phyloP scores from a whole-genome alignment of 2,329 filamentous ascomycete genomes.

The Clonostachys byssicola region DNA sequence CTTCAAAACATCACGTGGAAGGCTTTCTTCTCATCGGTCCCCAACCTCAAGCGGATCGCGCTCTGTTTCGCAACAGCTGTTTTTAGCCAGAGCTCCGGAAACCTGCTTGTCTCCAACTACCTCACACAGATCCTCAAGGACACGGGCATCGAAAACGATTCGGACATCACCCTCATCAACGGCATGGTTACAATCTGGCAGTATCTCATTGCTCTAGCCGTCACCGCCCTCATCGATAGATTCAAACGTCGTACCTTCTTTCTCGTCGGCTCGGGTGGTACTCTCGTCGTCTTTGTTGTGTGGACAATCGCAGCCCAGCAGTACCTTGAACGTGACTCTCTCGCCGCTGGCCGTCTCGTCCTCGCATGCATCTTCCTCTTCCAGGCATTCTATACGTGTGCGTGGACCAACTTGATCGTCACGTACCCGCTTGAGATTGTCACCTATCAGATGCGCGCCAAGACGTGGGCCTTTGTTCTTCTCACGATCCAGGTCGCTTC shows the following conservation, averaged over 20 bases:
- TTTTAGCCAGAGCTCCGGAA: slow-evolving; percentile 34
- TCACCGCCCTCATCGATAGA: slow-evolving; percentile 26
- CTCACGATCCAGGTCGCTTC: slow-evolving; percentile 29
- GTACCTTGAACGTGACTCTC: slow-evolving; percentile 23
- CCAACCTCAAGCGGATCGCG: slow-evolving; percentile 32
- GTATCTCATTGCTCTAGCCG: slow-evolving; percentile 30
- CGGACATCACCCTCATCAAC: slow-evolving; percentile 34
- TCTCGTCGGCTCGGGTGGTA: slow-evolving; percentile 27
- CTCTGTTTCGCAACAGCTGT: slow-evolving; percentile 32
- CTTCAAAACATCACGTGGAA: slow-evolving; percentile 36
- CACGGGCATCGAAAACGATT: slow-evolving; percentile 26
- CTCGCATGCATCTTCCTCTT: slow-evolving; percentile 37
- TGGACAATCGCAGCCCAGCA: slow-evolving; percentile 32
- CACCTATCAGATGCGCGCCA: slow-evolving; percentile 34
- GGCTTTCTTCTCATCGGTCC: slow-evolving; percentile 29
- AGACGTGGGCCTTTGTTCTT: slow-evolving; percentile 32
- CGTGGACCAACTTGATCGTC: slow-evolving; percentile 36
- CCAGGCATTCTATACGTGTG: slow-evolving; percentile 33
- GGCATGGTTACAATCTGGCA: slow-evolving; percentile 35
- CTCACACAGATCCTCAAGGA: slow-evolving; percentile 30
- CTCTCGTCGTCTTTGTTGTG: slow-evolving; percentile 29
- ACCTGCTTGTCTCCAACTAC: slow-evolving; percentile 35
- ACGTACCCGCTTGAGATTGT: slow-evolving; percentile 36
- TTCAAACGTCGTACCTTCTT: slow-evolving; percentile 32
- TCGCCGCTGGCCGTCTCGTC: slow-evolving; percentile 24